Percentiles rank a stretch among this genome's conserved stretches.
phyloP scores from a whole-genome alignment of 2,329 filamentous ascomycete species.

The Furcasterigmium sp. region DNA sequence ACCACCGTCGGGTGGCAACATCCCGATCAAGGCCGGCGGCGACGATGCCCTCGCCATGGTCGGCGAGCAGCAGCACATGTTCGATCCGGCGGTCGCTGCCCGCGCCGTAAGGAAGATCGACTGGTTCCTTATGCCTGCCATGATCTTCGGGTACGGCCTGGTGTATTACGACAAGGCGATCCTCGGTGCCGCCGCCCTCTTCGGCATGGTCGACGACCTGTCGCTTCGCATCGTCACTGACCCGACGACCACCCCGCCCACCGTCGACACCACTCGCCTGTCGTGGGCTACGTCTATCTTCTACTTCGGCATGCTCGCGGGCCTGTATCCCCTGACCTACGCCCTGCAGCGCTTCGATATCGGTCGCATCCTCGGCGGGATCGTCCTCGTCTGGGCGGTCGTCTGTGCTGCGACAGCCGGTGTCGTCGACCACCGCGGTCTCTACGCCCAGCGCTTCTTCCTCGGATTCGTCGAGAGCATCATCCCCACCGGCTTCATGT shows the following conservation, averaged over 20 bases:
- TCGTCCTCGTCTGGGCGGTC: conserved; percentile 61
- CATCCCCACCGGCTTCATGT: conserved; percentile 63
- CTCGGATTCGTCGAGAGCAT: conserved; percentile 58
- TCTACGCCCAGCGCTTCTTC: conserved; percentile 64
- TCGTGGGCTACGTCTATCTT: conserved; percentile 76
- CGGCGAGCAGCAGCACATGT: conserved; percentile 45
- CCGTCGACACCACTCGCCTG: conserved; percentile 60
- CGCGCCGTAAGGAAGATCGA: conserved; percentile 63
- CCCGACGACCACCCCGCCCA: conserved; percentile 38
- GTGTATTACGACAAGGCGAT: conserved; percentile 58
- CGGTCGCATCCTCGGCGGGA: conserved; percentile 56
- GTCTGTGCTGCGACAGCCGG: conserved; percentile 66
- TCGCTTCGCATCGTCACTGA: conserved; percentile 46
- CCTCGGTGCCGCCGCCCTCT: conserved; percentile 65
- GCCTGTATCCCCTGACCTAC: conserved; percentile 69
- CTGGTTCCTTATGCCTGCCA: conserved; percentile 60
- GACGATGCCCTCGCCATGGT: conserved; percentile 56
- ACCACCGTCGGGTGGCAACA: background rate
- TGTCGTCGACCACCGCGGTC: conserved; percentile 56
- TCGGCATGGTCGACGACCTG: conserved; percentile 71
- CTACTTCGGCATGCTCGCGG: conserved; percentile 74
- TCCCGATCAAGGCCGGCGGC: conserved; percentile 1
- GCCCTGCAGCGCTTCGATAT: conserved; percentile 62
- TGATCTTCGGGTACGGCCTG: conserved; percentile 48
- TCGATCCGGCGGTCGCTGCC: conserved; percentile 49